Percentiles rank a stretch among this genome's conserved stretches.
Evolutionary conservation across 2,329 filamentous ascomycete genomes (phyloP).

Genomic region (Diatrype stigma): DNA sequence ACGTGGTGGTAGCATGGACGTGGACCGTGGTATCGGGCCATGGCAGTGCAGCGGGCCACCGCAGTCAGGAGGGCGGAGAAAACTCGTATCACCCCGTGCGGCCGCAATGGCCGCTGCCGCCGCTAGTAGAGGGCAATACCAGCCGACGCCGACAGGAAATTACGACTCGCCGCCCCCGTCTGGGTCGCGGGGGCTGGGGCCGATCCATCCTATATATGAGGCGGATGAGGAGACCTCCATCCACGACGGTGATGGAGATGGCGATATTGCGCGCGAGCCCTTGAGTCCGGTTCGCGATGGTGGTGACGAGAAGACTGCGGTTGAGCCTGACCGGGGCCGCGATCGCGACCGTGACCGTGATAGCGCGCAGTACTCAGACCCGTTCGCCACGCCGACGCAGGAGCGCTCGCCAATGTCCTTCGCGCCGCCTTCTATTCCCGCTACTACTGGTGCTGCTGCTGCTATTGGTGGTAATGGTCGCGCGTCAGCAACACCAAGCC

Average conservation of each 20-base stretch:
- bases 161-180: conserved; percentile 19
- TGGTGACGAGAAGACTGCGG: no score
- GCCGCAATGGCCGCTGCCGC: conserved; percentile 9
- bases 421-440: no score
- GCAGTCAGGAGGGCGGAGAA: conserved; percentile 15
- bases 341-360: conserved; percentile 6
- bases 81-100: conserved; percentile 22
- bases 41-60: no score
- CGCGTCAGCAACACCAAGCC: conserved; percentile 34
- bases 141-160: conserved; percentile 27
- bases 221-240: conserved; percentile 47
- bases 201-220: conserved; percentile 56
- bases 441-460: no score
- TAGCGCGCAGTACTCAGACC: conserved; percentile 36
- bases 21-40: conserved; percentile 16
- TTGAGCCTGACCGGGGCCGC: no score
- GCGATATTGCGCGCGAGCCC: conserved; percentile 30
- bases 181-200: conserved; percentile 31
- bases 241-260: conserved; percentile 22
- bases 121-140: conserved; percentile 29
- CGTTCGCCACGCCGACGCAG: conserved; percentile 44
- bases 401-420: conserved; percentile 19
- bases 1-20: conserved; percentile 23
- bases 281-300: conserved; percentile 17
- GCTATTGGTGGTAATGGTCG: conserved; percentile 17